phyloP scores from a whole-genome alignment of 306 rosid species.

The Trifolium pratense region DNA sequence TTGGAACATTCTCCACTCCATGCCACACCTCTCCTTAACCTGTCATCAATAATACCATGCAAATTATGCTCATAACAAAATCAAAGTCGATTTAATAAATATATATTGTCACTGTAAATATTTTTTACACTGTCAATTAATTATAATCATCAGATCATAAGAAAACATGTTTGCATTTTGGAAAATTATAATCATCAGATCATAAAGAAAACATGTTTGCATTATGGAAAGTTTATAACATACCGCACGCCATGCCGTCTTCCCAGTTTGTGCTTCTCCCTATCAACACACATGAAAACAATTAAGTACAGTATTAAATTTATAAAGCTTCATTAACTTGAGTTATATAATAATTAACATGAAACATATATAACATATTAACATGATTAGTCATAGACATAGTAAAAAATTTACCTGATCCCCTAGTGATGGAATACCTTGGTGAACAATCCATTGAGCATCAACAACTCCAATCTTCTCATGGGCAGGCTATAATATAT shows the following conservation, averaged over 20 bases:
- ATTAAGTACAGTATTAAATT: conserved; percentile 2
- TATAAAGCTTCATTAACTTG: conserved; percentile 10
- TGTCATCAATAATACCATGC: conserved; percentile 45
- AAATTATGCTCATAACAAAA: conserved; percentile 9
- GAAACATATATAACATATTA: not conserved
- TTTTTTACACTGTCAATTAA: not conserved
- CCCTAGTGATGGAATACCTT: conserved; percentile 89
- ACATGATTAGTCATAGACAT: not conserved
- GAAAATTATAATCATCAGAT: no score
- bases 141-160: not conserved
- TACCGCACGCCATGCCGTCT: conserved; percentile 92
- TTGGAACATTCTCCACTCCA: conserved; percentile 96
- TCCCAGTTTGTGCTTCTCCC: conserved; percentile 85
- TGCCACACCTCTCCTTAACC: conserved; percentile 95
- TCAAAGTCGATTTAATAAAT: not conserved
- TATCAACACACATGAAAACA: conserved; percentile 35
- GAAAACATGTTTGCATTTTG: not conserved
- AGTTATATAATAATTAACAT: not conserved
- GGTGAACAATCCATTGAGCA: conserved; percentile 95
- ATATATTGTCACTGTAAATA: not conserved
- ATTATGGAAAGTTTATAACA: conserved; percentile 30
- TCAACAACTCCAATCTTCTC: conserved; percentile 98
- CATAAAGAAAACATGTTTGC: not conserved
- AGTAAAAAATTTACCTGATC: conserved; percentile 59
- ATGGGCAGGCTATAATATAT: conserved; percentile 79